A percentile compares a stretch with the other conserved stretches of the same genome.
Evolutionary conservation across 345 rosid genomes (phyloP).

Genomic region (Gossypioides kirkii): DNA sequence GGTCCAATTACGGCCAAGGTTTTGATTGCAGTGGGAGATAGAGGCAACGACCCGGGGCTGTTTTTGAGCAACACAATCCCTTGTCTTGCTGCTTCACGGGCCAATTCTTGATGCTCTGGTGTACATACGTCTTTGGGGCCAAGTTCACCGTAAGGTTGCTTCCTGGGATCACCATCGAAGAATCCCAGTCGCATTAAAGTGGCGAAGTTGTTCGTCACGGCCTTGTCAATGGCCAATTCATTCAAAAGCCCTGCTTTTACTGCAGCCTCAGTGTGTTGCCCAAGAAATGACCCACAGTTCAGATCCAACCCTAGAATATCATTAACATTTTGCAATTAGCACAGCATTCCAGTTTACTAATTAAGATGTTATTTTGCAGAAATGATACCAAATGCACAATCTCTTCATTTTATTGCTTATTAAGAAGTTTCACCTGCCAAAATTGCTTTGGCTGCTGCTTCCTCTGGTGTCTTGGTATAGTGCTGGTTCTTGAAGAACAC

Average conservation of each 20-base stretch:
- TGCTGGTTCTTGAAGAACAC: slow-evolving; percentile 57
- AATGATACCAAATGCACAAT: background rate
- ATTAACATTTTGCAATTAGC: background rate
- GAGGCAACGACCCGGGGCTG: slow-evolving; percentile 49
- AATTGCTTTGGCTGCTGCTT: slow-evolving; percentile 79
- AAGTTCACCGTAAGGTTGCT: slow-evolving; percentile 59
- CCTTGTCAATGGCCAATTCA: slow-evolving; percentile 52
- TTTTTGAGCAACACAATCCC: slow-evolving; percentile 92
- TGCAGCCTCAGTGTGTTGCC: slow-evolving; percentile 72
- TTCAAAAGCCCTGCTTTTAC: slow-evolving; percentile 58
- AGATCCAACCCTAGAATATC: slow-evolving; percentile 61
- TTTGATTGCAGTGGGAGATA: slow-evolving; percentile 51
- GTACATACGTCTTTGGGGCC: slow-evolving; percentile 89
- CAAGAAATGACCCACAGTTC: slow-evolving; percentile 73
- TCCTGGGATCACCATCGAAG: slow-evolving; percentile 85
- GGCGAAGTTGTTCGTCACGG: slow-evolving; percentile 73
- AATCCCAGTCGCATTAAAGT: slow-evolving; percentile 88
- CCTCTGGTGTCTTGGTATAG: slow-evolving; percentile 80
- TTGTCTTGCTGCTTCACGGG: slow-evolving; percentile 86
- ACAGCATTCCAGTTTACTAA: background rate
- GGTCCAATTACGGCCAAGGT: slow-evolving; percentile 88
- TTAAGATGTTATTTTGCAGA: background rate
- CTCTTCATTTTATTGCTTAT: background rate
- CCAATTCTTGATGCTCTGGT: slow-evolving; percentile 58
- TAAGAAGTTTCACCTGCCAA: slow-evolving; percentile 39